A percentile compares a stretch with the other conserved stretches of the same genome.
Conservation (phyloP, 2,329 filamentous ascomycete species). For the Fusarium sp. region DNA sequence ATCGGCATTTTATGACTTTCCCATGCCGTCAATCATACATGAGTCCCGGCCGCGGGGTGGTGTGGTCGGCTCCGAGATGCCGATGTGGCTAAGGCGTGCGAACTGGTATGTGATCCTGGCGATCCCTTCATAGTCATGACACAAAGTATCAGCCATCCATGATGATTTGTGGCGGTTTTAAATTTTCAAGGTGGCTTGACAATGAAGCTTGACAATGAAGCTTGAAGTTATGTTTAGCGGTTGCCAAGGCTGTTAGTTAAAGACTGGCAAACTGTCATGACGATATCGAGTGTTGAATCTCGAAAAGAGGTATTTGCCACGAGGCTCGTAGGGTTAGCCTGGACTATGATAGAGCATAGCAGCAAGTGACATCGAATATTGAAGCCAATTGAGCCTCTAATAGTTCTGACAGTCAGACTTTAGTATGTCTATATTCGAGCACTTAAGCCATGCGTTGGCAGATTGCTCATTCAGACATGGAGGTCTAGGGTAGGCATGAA, state of each 20-base stretch:
- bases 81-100: slow-evolving; percentile 9
- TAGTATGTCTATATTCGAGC: not conserved
- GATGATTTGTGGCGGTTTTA: not conserved
- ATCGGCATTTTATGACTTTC: slow-evolving; percentile 18
- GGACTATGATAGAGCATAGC: too few relatives aligned
- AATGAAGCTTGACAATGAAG: not conserved
- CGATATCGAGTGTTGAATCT: not conserved
- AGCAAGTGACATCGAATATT: too few relatives aligned
- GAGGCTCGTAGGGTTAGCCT: too few relatives aligned
- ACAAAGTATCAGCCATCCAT: not conserved
- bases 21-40: slow-evolving; percentile 16
- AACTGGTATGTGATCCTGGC: not conserved
- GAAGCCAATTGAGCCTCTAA: too few relatives aligned
- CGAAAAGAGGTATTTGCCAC: too few relatives aligned
- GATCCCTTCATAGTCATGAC: slow-evolving; percentile 7
- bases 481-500: not conserved
- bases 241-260: not conserved
- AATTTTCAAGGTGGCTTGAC: not conserved
- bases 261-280: not conserved
- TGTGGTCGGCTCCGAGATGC: slow-evolving; percentile 34
- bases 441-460: not conserved
- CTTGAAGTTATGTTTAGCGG: not conserved
- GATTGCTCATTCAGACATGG: accelerated
- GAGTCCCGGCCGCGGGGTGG: slow-evolving; percentile 8
- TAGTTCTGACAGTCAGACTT: too few relatives aligned